Evolutionary conservation across 2,329 filamentous ascomycete genomes (phyloP), one percentile per base, ranked within the genome.

Genomic region (Neonectria magnoliae): DNA sequence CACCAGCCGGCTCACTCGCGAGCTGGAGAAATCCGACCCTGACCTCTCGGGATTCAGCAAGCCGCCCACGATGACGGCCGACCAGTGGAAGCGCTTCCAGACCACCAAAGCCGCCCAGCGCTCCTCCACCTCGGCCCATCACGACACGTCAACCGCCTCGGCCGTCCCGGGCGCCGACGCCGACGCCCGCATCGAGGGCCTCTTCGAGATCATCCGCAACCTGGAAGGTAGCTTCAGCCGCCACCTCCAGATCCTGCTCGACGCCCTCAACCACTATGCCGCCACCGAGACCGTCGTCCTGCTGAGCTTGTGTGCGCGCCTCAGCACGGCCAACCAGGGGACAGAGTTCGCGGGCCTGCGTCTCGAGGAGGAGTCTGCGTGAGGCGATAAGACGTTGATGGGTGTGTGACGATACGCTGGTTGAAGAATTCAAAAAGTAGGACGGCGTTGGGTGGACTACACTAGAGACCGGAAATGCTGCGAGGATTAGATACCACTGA

Each of bases 211-310:
- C 64, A 88, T 99, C 65, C 88, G 89, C 75, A 94, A 95, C 80
- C 98, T 97, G 83, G 96, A 99, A 79, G 90, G 91, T 69, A 97
- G 97, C 76, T 99, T 99, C 77, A 92, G 91, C 62, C 85, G 94
- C 51, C 95, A 98, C 80, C 81, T 99, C 73, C 94, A 97, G 82
- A 97, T 98, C 70, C 80, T 99, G 73, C 88, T 98, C 41, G 96
- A 98, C 77, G 95, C 93, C 65, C 85, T 99, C 67, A 98, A 99
- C 73, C 97, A 98, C 79, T 97, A 98, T 73, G 96, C 96, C 3
- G 96, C 96, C 0, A 98, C 96, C 0, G 96, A 99, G 82, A 98
- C 96, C 42, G 95, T 98, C 3, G 96, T 97, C 18, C 85, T 99
- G 69, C 82, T 98, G 67, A 95, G 94, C 69, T 83, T 99, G 16